phyloP scores from a whole-genome alignment of 2,329 filamentous ascomycete genomes.

The Epichloe brachyelytri region DNA sequence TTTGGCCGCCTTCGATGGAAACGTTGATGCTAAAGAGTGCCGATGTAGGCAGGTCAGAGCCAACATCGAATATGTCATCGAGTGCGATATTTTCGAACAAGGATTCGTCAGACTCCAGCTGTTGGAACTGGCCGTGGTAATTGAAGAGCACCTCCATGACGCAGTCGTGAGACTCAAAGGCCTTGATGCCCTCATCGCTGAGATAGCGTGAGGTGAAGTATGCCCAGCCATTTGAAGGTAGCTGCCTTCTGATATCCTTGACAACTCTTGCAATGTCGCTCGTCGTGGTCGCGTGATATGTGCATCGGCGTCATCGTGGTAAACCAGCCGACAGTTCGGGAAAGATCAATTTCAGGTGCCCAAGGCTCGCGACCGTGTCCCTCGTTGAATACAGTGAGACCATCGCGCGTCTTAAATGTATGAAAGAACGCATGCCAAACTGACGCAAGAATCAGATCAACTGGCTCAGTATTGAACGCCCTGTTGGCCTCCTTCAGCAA shows the following conservation, averaged over 20 bases:
- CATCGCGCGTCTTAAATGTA: slow-evolving; percentile 14
- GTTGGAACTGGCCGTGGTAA: slow-evolving; percentile 8
- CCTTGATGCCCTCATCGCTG: background rate
- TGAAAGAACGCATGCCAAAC: slow-evolving; percentile 16
- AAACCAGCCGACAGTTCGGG: slow-evolving; percentile 26
- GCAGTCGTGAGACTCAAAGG: background rate
- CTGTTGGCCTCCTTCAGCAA: slow-evolving; percentile 1
- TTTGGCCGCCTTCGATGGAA: slow-evolving; percentile 1
- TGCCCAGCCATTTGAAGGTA: slow-evolving; percentile 2
- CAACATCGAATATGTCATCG: slow-evolving; percentile 2
- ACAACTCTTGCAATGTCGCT: background rate
- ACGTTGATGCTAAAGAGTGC: slow-evolving; percentile 2
- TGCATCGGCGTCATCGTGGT: slow-evolving; percentile 15
- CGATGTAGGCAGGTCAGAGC: background rate
- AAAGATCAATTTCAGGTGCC: slow-evolving; percentile 16
- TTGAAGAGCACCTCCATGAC: slow-evolving; percentile 5
- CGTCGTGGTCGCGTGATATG: background rate
- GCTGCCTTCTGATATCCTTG: background rate
- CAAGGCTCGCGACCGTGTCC: slow-evolving; percentile 18
- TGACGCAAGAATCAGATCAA: slow-evolving; percentile 21
- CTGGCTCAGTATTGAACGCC: slow-evolving; percentile 14
- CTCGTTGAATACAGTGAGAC: slow-evolving; percentile 16
- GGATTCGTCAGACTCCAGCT: slow-evolving; percentile 7
- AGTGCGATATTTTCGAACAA: slow-evolving; percentile 6
- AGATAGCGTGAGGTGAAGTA: slow-evolving; percentile 4